These are phyloP conservation scores for Rhodosorus marinus DNA, from an alignment of 23 red algal genomes.

Conservation along the genomic window DNA sequence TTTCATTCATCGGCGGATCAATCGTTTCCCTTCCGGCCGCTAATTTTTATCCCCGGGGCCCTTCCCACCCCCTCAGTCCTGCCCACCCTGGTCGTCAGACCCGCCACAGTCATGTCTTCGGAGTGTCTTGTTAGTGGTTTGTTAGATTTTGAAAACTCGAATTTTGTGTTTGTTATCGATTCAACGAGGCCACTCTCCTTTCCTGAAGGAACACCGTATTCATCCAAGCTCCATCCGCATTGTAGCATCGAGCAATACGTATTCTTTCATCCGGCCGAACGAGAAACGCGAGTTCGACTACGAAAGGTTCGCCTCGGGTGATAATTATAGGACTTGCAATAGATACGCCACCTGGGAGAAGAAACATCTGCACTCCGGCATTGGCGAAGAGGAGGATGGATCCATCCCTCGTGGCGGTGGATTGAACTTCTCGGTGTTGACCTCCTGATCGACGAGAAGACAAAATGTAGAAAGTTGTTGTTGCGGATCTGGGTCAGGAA, in stretches of 20 bases:
- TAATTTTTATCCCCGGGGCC: no score
- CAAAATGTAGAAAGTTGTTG: no score
- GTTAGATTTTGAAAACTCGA: no score
- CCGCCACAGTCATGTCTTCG: no score
- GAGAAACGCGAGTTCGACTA: slow-evolving; percentile 33
- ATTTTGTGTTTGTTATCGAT: no score
- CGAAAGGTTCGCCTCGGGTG: slow-evolving; percentile 22
- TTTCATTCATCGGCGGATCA: no score
- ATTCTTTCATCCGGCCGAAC: slow-evolving; percentile 34
- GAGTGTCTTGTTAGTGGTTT: no score
- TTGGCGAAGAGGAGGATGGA: slow-evolving; percentile 30
- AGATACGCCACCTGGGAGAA: slow-evolving; percentile 39
- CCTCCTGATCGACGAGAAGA: no score
- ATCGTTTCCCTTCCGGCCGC: no score
- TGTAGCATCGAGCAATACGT: slow-evolving; percentile 27
- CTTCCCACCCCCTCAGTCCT: no score
- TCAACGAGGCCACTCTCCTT: no score
- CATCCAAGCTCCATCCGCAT: slow-evolving; percentile 36
- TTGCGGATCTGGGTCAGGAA: slow-evolving; percentile 8
- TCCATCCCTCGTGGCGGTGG: slow-evolving; percentile 13
- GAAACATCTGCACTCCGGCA: slow-evolving; percentile 29
- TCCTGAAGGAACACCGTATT: slow-evolving; percentile 59
- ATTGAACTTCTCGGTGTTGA: slow-evolving; percentile 9
- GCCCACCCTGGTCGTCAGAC: no score
- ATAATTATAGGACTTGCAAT: slow-evolving; percentile 19